Evolutionary conservation across 2,329 filamentous ascomycete genomes (phyloP), one percentile per base, ranked within the genome.

Genomic region (Nothophoma quercina): DNA sequence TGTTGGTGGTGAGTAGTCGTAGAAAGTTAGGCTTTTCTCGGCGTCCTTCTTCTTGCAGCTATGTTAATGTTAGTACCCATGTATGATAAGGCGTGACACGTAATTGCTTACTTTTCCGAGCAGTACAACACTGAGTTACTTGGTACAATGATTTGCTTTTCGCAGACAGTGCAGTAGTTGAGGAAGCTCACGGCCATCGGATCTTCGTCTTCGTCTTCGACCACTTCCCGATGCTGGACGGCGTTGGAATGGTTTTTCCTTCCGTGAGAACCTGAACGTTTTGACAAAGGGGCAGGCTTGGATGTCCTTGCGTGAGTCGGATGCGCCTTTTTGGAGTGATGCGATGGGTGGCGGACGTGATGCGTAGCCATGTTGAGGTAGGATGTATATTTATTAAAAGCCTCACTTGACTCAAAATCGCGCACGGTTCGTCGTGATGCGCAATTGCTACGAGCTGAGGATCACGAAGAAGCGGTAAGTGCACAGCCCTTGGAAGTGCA

Each of bases 101-200:
- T 33, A 16, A 45, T 33, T 40, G 56, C 78, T 68, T 78, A 87
- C 84, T 81, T 81, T 77, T 87, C 83, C 43, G 84, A 87, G 75
- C 85, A 88, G 69, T 88, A 88, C 35, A 88, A 76, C 32, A 86
- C 78, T 13, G 79, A 79, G 65, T 83, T 83, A 69, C 81, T 81
- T 13, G 85, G 85, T 25, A 82, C 79, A 45, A 84, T 80, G 63
- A 88, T 87, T 74, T 87, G 85, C 70, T 81, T 85, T 70, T 88
- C 85, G 71, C 85, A 88, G 66, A 82, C 85, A 58, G 85, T 81
- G 73, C 85, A 83, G 71, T 77, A 83, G 56, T 83, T 79, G 58
- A 81, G 60, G 59, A 83, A 82, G 66, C 78, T 80, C 48, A 75
- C 73, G 45, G 78, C 78, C 78, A 82, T 82, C 59, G 73, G 75